Evolutionary conservation across 768 basidiomycete genomes (phyloP).

Genomic region (Phanerochaete carnosa): DNA sequence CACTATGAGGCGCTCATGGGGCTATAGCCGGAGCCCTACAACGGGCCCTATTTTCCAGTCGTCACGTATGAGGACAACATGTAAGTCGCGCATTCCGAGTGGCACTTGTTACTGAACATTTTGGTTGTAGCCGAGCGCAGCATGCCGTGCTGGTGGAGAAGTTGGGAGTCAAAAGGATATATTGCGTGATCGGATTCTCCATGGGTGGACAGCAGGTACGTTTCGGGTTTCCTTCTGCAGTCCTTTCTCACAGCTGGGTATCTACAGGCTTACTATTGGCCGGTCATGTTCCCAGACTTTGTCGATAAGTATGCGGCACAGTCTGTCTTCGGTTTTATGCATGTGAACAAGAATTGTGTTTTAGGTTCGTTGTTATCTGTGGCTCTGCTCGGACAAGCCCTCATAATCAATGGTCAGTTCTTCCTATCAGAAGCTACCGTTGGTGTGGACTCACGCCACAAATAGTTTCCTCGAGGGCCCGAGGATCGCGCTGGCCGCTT

Average conservation of each 20-base stretch:
- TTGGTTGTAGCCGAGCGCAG: slow-evolving; percentile 44
- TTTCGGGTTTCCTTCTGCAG: neutral
- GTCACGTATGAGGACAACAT: slow-evolving; percentile 56
- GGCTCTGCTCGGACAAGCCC: slow-evolving; percentile 54
- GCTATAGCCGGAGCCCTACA: slow-evolving; percentile 47
- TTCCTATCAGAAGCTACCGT: neutral
- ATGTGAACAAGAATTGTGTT: neutral
- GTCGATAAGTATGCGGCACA: slow-evolving; percentile 30
- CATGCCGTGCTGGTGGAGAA: slow-evolving; percentile 47
- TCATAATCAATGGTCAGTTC: slow-evolving; percentile 49
- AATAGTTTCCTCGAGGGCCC: slow-evolving; percentile 57
- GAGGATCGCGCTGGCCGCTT: slow-evolving; percentile 49
- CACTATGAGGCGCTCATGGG: neutral
- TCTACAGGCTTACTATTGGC: slow-evolving; percentile 53
- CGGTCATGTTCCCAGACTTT: slow-evolving; percentile 51
- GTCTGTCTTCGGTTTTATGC: neutral
- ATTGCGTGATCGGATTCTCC: slow-evolving; percentile 51
- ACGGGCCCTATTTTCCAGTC: slow-evolving; percentile 56
- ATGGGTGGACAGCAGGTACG: slow-evolving; percentile 55
- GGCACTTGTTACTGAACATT: neutral
- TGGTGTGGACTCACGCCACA: neutral
- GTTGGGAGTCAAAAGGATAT: slow-evolving; percentile 42
- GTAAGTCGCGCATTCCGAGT: slow-evolving; percentile 23
- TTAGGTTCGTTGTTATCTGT: slow-evolving; percentile 49
- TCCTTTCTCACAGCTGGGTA: neutral